A percentile compares a stretch with the other conserved stretches of the same genome.
Conservation (phyloP, 768 basidiomycete genomes). For the Lentinula raphanica region DNA sequence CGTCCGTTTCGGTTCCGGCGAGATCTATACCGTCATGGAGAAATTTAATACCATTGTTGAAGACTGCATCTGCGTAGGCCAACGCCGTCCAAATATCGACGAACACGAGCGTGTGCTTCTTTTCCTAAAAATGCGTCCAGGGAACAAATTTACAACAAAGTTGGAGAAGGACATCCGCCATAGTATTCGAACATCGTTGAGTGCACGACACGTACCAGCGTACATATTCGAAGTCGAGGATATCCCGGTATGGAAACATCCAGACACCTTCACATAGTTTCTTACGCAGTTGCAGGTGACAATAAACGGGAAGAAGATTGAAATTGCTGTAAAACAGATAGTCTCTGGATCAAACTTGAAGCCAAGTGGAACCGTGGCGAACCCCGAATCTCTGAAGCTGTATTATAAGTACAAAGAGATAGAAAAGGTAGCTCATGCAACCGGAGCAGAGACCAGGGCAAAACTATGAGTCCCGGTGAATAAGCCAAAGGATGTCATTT, state of each 20-base stretch:
- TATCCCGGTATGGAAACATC: constrained; percentile 71
- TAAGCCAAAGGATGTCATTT: not conserved
- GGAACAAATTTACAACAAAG: constrained; percentile 34
- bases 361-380: constrained; percentile 72
- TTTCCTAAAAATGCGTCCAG: constrained; percentile 63
- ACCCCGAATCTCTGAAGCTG: constrained; percentile 58
- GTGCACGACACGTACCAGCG: constrained; percentile 71
- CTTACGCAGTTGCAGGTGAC: constrained; percentile 46
- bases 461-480: not conserved
- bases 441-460: not conserved
- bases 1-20: constrained; percentile 76
- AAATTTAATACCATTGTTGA: constrained; percentile 50
- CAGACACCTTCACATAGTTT: too few species aligned
- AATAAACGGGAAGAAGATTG: constrained; percentile 74
- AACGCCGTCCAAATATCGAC: constrained; percentile 49
- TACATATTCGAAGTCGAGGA: constrained; percentile 59
- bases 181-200: constrained; percentile 55
- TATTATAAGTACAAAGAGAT: constrained; percentile 62
- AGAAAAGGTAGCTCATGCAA: constrained; percentile 18
- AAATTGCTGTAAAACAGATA: constrained; percentile 75
- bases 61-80: constrained; percentile 72
- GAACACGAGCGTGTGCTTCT: constrained; percentile 71
- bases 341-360: constrained; percentile 52
- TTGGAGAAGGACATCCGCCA: constrained; percentile 46
- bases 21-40: constrained; percentile 73